phyloP scores from a whole-genome alignment of 2,329 filamentous ascomycete genomes.

The Ascocoryne sarcoides region DNA sequence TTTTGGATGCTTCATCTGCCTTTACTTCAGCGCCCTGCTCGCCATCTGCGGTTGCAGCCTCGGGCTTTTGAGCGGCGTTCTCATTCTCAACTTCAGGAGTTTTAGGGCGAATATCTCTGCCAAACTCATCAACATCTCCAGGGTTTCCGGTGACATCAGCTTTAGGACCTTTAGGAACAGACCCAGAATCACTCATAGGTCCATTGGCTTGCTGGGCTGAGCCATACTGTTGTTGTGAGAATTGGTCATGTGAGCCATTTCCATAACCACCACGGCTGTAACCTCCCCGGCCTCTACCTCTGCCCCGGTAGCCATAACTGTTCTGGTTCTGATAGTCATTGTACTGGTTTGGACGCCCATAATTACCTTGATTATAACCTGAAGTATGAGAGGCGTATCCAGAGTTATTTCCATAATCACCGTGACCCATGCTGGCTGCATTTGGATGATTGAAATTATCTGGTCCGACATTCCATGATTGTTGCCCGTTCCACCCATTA shows the following conservation, averaged over 20 bases:
- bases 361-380: constrained; percentile 79
- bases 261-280: constrained; percentile 23
- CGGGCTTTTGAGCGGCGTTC: constrained; percentile 6
- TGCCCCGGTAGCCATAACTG: constrained; percentile 40
- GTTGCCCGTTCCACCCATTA: constrained; percentile 73
- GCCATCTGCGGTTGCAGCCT: constrained; percentile 5
- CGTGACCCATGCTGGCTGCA: constrained; percentile 68
- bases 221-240: constrained; percentile 24
- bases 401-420: constrained; percentile 75
- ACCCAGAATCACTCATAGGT: constrained; percentile 23
- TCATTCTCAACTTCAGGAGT: constrained; percentile 13
- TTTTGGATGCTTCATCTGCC: background rate
- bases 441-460: constrained; percentile 85
- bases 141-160: constrained; percentile 14
- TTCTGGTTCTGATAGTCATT: constrained; percentile 66
- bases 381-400: constrained; percentile 51
- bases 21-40: constrained; percentile 9
- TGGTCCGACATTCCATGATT: constrained; percentile 75
- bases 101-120: constrained; percentile 27
- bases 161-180: constrained; percentile 26
- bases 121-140: constrained; percentile 29
- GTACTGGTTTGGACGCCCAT: constrained; percentile 58
- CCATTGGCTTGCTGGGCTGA: constrained; percentile 21
- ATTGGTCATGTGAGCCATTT: constrained; percentile 24
- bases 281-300: constrained; percentile 31